Conservation (phyloP, 257 asterid species). For the Solanum microdontum region DNA sequence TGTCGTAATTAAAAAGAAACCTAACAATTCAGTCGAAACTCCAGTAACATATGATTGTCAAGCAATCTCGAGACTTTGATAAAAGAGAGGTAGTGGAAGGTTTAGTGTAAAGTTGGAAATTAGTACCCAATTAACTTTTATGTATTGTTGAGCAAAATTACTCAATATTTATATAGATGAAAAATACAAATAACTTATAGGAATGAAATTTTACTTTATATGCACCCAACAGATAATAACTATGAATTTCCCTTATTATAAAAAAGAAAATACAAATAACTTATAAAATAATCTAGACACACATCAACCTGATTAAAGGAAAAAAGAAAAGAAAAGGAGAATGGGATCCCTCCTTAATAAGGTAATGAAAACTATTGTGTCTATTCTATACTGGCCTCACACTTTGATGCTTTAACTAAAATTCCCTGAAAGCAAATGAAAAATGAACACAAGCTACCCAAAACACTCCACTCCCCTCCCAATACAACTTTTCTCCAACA, state of each 20-base stretch:
- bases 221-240: too few relatives aligned
- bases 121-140: background rate
- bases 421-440: background rate
- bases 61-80: background rate
- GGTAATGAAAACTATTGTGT: slow-evolving; percentile 5
- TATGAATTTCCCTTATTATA: too few relatives aligned
- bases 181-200: background rate
- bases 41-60: background rate
- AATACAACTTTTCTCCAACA: slow-evolving; percentile 5
- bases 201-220: too few relatives aligned
- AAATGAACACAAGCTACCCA: slow-evolving; percentile 7
- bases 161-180: background rate
- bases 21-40: background rate
- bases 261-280: background rate
- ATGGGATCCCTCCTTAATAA: background rate
- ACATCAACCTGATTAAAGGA: too few relatives aligned
- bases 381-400: background rate
- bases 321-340: too few relatives aligned
- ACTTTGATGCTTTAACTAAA: background rate
- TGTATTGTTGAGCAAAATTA: background rate
- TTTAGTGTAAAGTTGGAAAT: background rate
- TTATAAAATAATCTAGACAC: background rate
- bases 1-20: background rate
- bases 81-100: background rate
- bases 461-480: slow-evolving; percentile 33